Base-by-base conservation (phyloP, 805 yeast species). In the Cyberlindnera veronae region DNA sequence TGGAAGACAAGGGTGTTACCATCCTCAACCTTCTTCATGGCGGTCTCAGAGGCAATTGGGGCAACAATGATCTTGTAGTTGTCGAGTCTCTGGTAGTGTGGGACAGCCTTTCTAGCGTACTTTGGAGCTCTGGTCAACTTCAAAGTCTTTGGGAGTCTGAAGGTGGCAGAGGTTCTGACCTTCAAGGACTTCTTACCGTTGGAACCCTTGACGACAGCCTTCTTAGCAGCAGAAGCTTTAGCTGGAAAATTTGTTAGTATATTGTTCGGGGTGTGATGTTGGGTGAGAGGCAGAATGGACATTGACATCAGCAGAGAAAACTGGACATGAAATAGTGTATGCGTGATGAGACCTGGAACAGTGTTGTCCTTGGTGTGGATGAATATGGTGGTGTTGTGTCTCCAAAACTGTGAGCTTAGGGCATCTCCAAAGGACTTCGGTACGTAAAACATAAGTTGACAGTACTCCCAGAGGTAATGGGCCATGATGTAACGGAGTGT, bases 1-100 rank as follows among this genome's bases (percentile, higher is more conserved):
- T 86, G 95, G 91, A 93, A 90, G 58, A 93, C 99, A 68, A 93
- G 83, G 66, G 95, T 93, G 95, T 93, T 93, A 76, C 95, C 88
- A 69, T 89, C 96, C 80, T 93, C 99, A 68, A 93, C 96, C 81
- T 88, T 87, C 85, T 93, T 91, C 86, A 93, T 89, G 67, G 99
- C 96, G 60, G 96, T 87, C 81, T 93, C 99, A 62, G 95, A 81
- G 71, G 91, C 91, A 74, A 91, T 81, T 77, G 97, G 97, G 62
- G 87, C 76, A 71, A 86, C 84, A 68, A 93, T 81, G 68, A 89
- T 74, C 76, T 87, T 88, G 93, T 85, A 84, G 65, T 95, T 85
- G 72, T 93, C 99, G 67, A 87, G 72, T 81, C 98, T 93, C 75
- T 84, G 81, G 83, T 83, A 84, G 79, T 93, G 98, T 67, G 97